Conservation (phyloP, 345 rosid genomes). For the Psidium guajava region DNA sequence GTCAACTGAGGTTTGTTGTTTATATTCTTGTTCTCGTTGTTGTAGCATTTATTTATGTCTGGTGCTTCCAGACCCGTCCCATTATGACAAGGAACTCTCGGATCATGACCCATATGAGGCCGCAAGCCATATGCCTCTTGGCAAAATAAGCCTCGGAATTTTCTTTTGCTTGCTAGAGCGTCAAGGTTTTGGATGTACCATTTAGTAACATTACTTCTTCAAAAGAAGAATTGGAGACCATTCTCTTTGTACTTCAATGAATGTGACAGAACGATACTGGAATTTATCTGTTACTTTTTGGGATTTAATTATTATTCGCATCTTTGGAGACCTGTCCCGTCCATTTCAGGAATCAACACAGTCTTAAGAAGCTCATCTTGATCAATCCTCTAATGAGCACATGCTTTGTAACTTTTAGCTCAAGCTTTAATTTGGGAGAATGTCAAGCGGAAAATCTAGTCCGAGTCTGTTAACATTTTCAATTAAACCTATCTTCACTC, state of each 20-base stretch:
- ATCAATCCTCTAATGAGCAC: too few relatives aligned
- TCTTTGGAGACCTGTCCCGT: neutral
- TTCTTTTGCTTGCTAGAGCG: neutral
- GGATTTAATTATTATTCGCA: neutral
- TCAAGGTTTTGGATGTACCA: neutral
- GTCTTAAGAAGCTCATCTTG: too few relatives aligned
- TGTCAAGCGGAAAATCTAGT: too few relatives aligned
- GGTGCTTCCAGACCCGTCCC: constrained; percentile 15
- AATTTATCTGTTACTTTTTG: neutral
- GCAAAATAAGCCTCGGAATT: constrained; percentile 1
- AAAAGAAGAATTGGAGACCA: neutral
- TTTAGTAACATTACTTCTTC: neutral
- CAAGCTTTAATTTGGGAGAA: neutral
- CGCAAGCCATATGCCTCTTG: neutral
- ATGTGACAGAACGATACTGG: neutral
- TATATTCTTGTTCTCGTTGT: constrained; percentile 4
- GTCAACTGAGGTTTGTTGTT: neutral
- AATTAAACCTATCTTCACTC: too few relatives aligned
- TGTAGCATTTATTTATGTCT: constrained; percentile 16
- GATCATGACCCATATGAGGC: neutral
- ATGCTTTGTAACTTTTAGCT: neutral
- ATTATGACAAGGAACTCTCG: constrained; percentile 6
- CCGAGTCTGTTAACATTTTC: too few relatives aligned
- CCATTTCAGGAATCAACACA: too few relatives aligned
- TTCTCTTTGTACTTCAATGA: neutral